A percentile compares a stretch with the other conserved stretches of the same genome.
These are phyloP conservation scores for Sporothrix inflata DNA, from an alignment of 2,329 filamentous ascomycete species.

Conservation along the genomic window DNA sequence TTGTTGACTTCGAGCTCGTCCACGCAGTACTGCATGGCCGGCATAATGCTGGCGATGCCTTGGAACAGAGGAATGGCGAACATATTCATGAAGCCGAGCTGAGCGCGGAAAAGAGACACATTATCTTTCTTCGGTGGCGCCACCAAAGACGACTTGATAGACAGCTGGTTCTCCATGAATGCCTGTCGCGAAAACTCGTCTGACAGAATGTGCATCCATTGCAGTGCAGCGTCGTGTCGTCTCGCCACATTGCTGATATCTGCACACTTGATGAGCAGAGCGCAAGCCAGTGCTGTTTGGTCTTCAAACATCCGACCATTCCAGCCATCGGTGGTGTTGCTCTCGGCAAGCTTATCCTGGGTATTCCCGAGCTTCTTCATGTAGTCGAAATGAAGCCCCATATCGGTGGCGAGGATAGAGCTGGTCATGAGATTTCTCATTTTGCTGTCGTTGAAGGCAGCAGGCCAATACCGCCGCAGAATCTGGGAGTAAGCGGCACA, in stretches of 20 bases:
- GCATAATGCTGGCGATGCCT: conserved; percentile 82
- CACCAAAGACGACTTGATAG: conserved; percentile 85
- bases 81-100: conserved; percentile 95
- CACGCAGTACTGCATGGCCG: conserved; percentile 80
- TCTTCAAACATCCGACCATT: conserved; percentile 74
- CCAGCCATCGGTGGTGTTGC: conserved; percentile 72
- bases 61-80: conserved; percentile 93
- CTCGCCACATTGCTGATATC: conserved; percentile 98
- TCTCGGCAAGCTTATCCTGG: conserved; percentile 74
- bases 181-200: conserved; percentile 94
- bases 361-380: conserved; percentile 85
- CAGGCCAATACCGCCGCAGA: conserved; percentile 86
- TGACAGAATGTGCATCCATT: conserved; percentile 93
- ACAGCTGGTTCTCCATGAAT: conserved; percentile 84
- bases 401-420: conserved; percentile 96
- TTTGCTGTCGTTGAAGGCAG: conserved; percentile 73
- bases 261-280: conserved; percentile 93
- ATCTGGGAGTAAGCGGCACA: conserved; percentile 97
- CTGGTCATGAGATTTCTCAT: conserved; percentile 94
- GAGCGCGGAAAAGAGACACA: conserved; percentile 79
- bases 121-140: conserved; percentile 82
- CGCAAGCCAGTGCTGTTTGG: conserved; percentile 80
- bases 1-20: conserved; percentile 81
- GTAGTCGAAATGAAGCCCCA: conserved; percentile 96
- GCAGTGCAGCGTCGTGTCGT: conserved; percentile 76